Base-by-base conservation (phyloP, 768 basidiomycete genomes). In the Royoungia palumana region DNA sequence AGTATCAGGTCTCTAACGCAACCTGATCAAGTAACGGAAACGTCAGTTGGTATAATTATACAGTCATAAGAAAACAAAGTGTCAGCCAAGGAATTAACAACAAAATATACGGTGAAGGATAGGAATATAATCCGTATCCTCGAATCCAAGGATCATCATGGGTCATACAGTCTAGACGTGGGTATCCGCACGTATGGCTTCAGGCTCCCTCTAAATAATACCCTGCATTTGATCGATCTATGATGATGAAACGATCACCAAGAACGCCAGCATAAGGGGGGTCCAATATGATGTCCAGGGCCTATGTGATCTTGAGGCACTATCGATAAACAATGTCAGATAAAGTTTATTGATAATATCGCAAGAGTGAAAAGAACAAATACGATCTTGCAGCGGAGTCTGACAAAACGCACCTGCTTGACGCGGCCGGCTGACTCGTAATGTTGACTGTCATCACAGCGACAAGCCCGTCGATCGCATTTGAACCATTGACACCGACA, bases 381-480 rank as follows among this genome's bases (percentile, higher is more conserved):
- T 9, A 6, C 19, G 20, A 21, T 36, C 14, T 6, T n/a, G 3
- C 30, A 16, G 6, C 20, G 28, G 41, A 2, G 13, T 2, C 17
- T 2, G 11, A 44, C 38, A 25, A 1, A 5, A 60, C 65, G 6
- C 30, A 68, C 67, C 58, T 58, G 50, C 41, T 64, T 1, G 57
- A 35, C 5, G 55, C 21, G 6, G 61, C 22, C 3, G 78, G 77
- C 32, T 46, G 47, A 22, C 49, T 59, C 1, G 79, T 75, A 35
- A 95, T 83, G 58, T 76, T 78, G 40, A 94, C 84, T 1, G 81
- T 81, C 55, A 94, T 55, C 2, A 96, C 71, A 0, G 88, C 90
- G 4, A 94, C 86, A 11, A 91, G 70, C 2, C 94, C 94, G 62
- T 97, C 94, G 1, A 83, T 73, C 2, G 89, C 80, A 52, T 78